These are phyloP conservation scores for Larix sibirica DNA, from an alignment of 83 land plant species.

Conservation along the genomic window DNA sequence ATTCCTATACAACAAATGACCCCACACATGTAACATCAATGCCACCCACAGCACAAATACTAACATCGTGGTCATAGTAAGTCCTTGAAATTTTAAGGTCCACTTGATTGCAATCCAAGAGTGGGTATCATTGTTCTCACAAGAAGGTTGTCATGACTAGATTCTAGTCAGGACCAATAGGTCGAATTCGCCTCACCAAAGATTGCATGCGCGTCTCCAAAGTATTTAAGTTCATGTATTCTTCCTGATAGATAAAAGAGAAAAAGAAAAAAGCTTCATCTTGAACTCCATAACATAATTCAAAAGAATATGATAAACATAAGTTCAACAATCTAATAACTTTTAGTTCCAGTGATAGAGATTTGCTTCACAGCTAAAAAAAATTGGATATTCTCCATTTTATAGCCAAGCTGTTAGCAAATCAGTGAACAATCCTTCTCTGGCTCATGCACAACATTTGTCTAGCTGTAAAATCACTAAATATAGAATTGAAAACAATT, in stretches of 20 bases:
- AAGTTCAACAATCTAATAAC: not conserved
- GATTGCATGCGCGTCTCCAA: constrained; percentile 61
- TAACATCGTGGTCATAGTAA: too few species aligned
- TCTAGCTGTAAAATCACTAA: not conserved
- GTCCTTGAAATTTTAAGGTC: not conserved
- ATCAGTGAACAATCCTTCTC: not conserved
- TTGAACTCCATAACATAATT: not conserved
- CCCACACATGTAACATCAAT: too few species aligned
- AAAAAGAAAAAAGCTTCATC: too few species aligned
- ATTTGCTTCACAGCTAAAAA: too few species aligned
- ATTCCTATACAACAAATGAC: too few species aligned
- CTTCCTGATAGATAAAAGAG: constrained; percentile 51
- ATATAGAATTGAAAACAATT: not conserved
- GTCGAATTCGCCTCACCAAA: constrained; percentile 28
- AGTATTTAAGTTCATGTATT: constrained; percentile 60
- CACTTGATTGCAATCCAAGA: constrained; percentile 52
- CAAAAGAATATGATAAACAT: not conserved
- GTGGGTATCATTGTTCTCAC: constrained; percentile 64
- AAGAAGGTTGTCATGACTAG: constrained; percentile 15
- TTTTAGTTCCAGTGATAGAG: not conserved
- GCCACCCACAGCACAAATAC: too few species aligned
- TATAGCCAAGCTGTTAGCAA: not conserved
- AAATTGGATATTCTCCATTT: not conserved
- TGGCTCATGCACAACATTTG: not conserved
- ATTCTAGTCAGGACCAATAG: constrained; percentile 30